phyloP scores from a whole-genome alignment of 306 rosid species.

The Hippophae gyantsensis region DNA sequence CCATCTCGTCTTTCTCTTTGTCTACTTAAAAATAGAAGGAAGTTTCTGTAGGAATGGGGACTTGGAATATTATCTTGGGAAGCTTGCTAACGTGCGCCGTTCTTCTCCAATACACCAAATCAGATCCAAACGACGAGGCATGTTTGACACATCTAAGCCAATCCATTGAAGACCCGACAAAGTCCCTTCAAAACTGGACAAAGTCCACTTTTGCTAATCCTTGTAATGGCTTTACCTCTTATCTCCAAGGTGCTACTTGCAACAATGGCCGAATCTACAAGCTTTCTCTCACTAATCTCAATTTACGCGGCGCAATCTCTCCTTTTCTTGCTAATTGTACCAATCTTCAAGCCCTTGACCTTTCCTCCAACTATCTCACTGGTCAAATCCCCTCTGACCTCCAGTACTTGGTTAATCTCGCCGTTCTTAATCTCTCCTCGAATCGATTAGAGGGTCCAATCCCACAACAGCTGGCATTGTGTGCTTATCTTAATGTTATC shows the following conservation, averaged over 20 bases:
- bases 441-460: slow-evolving; percentile 58
- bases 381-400: slow-evolving; percentile 82
- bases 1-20: too few relatives aligned
- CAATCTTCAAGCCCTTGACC: slow-evolving; percentile 83
- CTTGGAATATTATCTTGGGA: slow-evolving; percentile 24
- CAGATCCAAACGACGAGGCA: slow-evolving; percentile 87
- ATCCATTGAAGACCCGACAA: slow-evolving; percentile 52
- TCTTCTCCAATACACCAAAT: slow-evolving; percentile 18
- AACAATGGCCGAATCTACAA: slow-evolving; percentile 88
- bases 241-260: slow-evolving; percentile 73
- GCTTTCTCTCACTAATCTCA: slow-evolving; percentile 73
- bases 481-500: slow-evolving; percentile 87
- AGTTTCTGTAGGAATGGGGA: slow-evolving; percentile 25
- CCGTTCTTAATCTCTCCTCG: slow-evolving; percentile 70
- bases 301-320: slow-evolving; percentile 57
- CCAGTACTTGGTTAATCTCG: slow-evolving; percentile 67
- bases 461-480: slow-evolving; percentile 79
- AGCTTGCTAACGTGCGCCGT: slow-evolving; percentile 17
- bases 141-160: slow-evolving; percentile 59
- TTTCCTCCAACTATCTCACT: slow-evolving; percentile 63
- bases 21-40: slow-evolving; percentile 3
- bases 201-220: slow-evolving; percentile 56
- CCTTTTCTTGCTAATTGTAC: slow-evolving; percentile 90
- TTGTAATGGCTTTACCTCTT: slow-evolving; percentile 70
- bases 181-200: slow-evolving; percentile 59